Evolutionary conservation across 176 grass and related monocot genomes (phyloP), one percentile per base, ranked within the genome.

Genomic region (Phragmites australis): DNA sequence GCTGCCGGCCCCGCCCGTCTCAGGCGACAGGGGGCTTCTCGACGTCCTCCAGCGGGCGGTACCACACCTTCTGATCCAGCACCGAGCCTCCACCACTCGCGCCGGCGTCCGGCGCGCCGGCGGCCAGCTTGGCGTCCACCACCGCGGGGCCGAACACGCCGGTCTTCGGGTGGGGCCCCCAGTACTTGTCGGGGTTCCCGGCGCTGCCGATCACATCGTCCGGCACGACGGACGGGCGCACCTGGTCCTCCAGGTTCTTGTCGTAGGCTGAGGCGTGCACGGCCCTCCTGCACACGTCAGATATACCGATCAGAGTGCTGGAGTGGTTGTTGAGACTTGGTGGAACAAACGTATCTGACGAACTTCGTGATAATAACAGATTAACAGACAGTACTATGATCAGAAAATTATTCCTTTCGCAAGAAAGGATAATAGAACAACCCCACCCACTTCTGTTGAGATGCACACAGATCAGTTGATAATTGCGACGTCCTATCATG

Each of bases 11-110:
- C 10, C 61, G 29, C 40, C 1, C 27, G 12, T 18, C 63, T 92
- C 74, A 90, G 77, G 87, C 85, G 67, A 40, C 55, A 0, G 83
- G 78, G 1, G 83, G 55, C 72, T 94, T 91, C 72, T 94, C 90
- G 14, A 92, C 74, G 82, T 92, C 94, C 75, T 98, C 96, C 5
- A 92, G 71, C 39, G 81, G 90, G 74, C 96, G 92, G 86, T 84
- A 98, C 96, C 96, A 98, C 45, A 84, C 96, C 85, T 94, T 93
- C 92, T 91, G 86, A 81, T 98, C 92, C 30, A 98, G 86, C 86
- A 89, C 90, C 0, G 96, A 64, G 61, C 62, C 79, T 0, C 25
- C 68, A 56, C 46, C 75, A 52, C 49, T 70, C 58, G 81, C 31
- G 30, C 71, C 65, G 76, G 61, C 42, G 58, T 68, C 70, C 29